phyloP scores from a whole-genome alignment of 805 yeast genomes.

The Candida alai region DNA sequence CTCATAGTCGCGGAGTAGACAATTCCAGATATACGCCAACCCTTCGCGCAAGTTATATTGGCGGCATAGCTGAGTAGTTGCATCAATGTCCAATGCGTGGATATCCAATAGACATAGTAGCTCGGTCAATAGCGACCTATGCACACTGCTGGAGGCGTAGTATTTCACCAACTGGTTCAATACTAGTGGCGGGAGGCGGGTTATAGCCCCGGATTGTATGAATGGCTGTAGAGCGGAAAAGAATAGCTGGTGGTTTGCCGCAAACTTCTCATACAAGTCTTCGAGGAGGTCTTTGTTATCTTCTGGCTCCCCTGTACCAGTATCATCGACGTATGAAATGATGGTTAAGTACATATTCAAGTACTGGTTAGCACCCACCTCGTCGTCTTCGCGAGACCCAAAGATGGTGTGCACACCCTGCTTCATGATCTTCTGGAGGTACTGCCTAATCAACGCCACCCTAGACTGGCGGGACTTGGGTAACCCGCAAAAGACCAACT shows the following conservation, averaged over 20 bases:
- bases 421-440: conserved; percentile 53
- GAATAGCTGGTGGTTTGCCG: conserved; percentile 34
- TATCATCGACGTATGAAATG: conserved; percentile 7
- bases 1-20: conserved; percentile 61
- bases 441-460: conserved; percentile 46
- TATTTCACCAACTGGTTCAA: conserved; percentile 57
- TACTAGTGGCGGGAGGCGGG: conserved; percentile 56
- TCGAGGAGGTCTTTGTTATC: conserved; percentile 25
- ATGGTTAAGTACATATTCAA: conserved; percentile 14
- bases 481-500: conserved; percentile 51
- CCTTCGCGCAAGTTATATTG: conserved; percentile 57
- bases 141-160: conserved; percentile 36
- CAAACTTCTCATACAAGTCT: conserved; percentile 22
- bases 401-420: conserved; percentile 48
- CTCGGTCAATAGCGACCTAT: conserved; percentile 58
- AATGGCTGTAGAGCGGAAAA: conserved; percentile 52
- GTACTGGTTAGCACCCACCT: conserved; percentile 15
- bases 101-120: conserved; percentile 68
- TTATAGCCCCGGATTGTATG: conserved; percentile 45
- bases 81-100: conserved; percentile 68
- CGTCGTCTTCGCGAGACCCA: conserved; percentile 1
- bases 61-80: conserved; percentile 61
- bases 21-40: conserved; percentile 67
- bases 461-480: conserved; percentile 46
- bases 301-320: too few species aligned